A percentile compares a stretch with the other conserved stretches of the same genome.
phyloP scores from a whole-genome alignment of 768 basidiomycete genomes.

The Suillus subaureus region DNA sequence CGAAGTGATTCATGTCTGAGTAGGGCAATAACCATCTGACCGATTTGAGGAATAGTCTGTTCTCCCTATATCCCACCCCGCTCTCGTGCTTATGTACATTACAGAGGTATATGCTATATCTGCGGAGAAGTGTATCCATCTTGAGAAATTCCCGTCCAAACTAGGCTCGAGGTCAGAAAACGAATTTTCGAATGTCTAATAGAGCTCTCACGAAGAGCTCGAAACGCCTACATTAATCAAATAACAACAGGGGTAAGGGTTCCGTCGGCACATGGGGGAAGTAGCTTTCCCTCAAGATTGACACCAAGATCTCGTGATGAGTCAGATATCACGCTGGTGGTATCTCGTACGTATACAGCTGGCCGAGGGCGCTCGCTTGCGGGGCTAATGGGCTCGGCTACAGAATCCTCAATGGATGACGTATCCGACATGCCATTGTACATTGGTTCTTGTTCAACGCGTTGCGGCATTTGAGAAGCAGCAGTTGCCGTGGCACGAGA shows the following conservation, averaged over 20 bases:
- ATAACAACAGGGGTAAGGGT: constrained; percentile 30
- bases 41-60: not conserved
- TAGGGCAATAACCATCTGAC: not conserved
- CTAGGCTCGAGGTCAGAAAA: not conserved
- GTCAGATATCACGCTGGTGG: constrained; percentile 29
- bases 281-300: constrained; percentile 33
- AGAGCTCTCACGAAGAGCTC: not conserved
- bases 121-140: not conserved
- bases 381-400: constrained; percentile 37
- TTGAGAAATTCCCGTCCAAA: not conserved
- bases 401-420: constrained; percentile 39
- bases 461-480: constrained; percentile 24
- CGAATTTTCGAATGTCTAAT: constrained; percentile 1
- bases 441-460: constrained; percentile 27
- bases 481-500: constrained; percentile 48
- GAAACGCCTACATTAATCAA: constrained; percentile 19
- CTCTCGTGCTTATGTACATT: not conserved
- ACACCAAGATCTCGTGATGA: constrained; percentile 28
- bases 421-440: constrained; percentile 35
- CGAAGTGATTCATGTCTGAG: not conserved
- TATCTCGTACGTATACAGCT: constrained; percentile 33
- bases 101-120: constrained; percentile 1
- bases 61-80: not conserved
- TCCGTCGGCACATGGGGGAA: constrained; percentile 18
- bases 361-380: constrained; percentile 28